A percentile compares a stretch with the other conserved stretches of the same genome.
Evolutionary conservation across 768 basidiomycete species (phyloP).

Genomic region (Strobilomyces echinocephalus): DNA sequence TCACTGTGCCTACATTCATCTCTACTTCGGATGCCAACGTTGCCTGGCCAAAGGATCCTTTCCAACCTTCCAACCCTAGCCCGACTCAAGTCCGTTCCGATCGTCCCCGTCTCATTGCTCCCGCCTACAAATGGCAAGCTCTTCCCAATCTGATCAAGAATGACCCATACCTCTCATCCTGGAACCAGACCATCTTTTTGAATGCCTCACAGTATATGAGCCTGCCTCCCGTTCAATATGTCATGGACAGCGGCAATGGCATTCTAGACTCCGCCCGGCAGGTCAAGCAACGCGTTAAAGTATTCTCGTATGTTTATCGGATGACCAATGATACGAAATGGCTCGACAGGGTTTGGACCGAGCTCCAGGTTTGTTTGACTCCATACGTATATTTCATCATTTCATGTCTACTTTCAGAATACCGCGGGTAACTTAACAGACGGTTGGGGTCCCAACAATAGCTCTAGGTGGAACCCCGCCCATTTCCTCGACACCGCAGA

Average conservation of each 20-base stretch:
- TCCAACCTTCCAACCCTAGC: slow-evolving; percentile 57
- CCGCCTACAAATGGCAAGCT: slow-evolving; percentile 85
- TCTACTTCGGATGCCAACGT: slow-evolving; percentile 45
- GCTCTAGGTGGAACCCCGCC: slow-evolving; percentile 73
- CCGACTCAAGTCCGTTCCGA: slow-evolving; percentile 63
- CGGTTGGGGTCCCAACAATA: slow-evolving; percentile 58
- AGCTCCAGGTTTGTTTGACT: slow-evolving; percentile 63
- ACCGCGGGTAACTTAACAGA: slow-evolving; percentile 66
- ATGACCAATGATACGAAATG: slow-evolving; percentile 91
- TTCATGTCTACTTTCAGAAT: slow-evolving; percentile 38
- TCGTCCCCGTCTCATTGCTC: slow-evolving; percentile 90
- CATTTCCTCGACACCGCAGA: slow-evolving; percentile 97
- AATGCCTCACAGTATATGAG: slow-evolving; percentile 78
- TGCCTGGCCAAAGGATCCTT: slow-evolving; percentile 80
- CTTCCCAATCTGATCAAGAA: slow-evolving; percentile 70
- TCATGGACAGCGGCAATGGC: slow-evolving; percentile 79
- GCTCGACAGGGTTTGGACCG: slow-evolving; percentile 79
- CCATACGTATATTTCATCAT: not conserved
- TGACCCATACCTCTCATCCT: slow-evolving; percentile 81
- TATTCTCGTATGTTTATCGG: slow-evolving; percentile 83
- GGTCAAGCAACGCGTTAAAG: slow-evolving; percentile 89
- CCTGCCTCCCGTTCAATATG: slow-evolving; percentile 63
- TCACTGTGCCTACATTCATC: slow-evolving; percentile 66
- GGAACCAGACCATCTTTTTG: slow-evolving; percentile 87
- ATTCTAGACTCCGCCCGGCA: slow-evolving; percentile 88